These are phyloP conservation scores for Geosmithia morbida DNA, from an alignment of 2,329 filamentous ascomycete genomes.

Conservation along the genomic window DNA sequence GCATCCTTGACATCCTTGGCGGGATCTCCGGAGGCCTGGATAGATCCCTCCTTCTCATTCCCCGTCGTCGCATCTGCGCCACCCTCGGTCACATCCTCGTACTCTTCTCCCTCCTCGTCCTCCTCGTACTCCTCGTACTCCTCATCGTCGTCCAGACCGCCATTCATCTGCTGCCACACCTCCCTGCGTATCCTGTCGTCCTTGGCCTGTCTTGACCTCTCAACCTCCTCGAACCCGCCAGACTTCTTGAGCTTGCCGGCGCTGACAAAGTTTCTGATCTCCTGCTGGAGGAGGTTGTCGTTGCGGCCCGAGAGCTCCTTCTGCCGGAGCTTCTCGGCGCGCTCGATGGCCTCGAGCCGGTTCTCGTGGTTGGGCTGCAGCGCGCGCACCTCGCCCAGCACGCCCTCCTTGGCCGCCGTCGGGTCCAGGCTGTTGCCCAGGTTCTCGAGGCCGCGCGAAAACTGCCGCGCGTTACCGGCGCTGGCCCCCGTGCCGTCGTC, in stretches of 20 bases:
- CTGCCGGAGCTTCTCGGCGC: constrained; percentile 84
- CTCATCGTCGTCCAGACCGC: constrained; percentile 25
- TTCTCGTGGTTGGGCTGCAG: constrained; percentile 90
- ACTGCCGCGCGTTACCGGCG: constrained; percentile 36
- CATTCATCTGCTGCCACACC: constrained; percentile 55
- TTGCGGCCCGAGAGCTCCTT: constrained; percentile 70
- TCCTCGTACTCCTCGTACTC: constrained; percentile 7
- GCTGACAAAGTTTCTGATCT: constrained; percentile 72
- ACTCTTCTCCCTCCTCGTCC: background rate
- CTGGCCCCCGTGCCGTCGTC: constrained; percentile 41
- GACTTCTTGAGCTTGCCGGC: constrained; percentile 93
- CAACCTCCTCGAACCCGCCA: constrained; percentile 86
- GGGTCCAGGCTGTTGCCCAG: constrained; percentile 51
- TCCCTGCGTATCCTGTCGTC: constrained; percentile 79
- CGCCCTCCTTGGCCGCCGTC: constrained; percentile 71
- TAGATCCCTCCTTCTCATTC: constrained; percentile 2
- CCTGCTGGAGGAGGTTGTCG: constrained; percentile 67
- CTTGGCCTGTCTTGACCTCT: constrained; percentile 68
- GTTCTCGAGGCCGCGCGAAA: constrained; percentile 37
- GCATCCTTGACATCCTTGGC: background rate
- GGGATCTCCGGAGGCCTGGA: background rate
- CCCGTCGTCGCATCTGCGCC: constrained; percentile 5
- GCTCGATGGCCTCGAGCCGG: constrained; percentile 85
- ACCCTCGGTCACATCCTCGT: constrained; percentile 4
- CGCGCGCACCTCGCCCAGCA: constrained; percentile 85